Conservation (phyloP, 352 stramenopile genomes). For the Pythium insidiosum region DNA sequence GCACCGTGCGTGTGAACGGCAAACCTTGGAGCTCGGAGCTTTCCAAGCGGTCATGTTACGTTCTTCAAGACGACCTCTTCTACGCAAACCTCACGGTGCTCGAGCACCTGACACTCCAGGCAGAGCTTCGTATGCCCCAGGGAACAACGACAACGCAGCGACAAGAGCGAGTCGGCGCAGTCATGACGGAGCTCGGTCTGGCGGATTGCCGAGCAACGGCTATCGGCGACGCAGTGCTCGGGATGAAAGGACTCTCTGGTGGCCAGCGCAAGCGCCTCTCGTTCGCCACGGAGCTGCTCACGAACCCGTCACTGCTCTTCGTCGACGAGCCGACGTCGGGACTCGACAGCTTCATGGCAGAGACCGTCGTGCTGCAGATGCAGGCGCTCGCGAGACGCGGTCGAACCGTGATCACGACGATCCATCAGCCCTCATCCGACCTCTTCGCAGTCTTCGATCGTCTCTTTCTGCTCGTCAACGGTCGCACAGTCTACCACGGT, state of each 20-base stretch:
- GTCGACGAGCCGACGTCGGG: slow-evolving; percentile 81
- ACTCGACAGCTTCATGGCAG: slow-evolving; percentile 51
- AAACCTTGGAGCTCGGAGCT: slow-evolving; percentile 24
- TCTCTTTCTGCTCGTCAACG: slow-evolving; percentile 23
- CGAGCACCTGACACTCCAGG: slow-evolving; percentile 85
- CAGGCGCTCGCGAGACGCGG: slow-evolving; percentile 66
- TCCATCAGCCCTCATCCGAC: slow-evolving; percentile 77
- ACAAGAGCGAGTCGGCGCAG: slow-evolving; percentile 33
- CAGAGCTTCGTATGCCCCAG: slow-evolving; percentile 63
- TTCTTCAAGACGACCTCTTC: slow-evolving; percentile 90
- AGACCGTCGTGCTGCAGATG: slow-evolving; percentile 46
- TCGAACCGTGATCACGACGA: slow-evolving; percentile 84
- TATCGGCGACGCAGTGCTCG: slow-evolving; percentile 44
- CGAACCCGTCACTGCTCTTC: slow-evolving; percentile 74
- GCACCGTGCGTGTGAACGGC: slow-evolving; percentile 26
- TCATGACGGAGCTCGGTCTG: slow-evolving; percentile 56
- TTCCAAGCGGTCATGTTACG: slow-evolving; percentile 51
- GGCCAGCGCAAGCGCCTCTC: slow-evolving; percentile 80
- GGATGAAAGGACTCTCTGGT: slow-evolving; percentile 43
- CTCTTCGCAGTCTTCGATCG: slow-evolving; percentile 29
- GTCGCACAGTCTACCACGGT: slow-evolving; percentile 23
- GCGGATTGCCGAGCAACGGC: slow-evolving; percentile 25
- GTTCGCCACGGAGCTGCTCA: slow-evolving; percentile 76
- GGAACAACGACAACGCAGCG: slow-evolving; percentile 20
- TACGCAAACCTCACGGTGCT: slow-evolving; percentile 78